Base-by-base conservation (phyloP, 192 early-diverging fungal genomes). In the Gamsiella multidivaricata region DNA sequence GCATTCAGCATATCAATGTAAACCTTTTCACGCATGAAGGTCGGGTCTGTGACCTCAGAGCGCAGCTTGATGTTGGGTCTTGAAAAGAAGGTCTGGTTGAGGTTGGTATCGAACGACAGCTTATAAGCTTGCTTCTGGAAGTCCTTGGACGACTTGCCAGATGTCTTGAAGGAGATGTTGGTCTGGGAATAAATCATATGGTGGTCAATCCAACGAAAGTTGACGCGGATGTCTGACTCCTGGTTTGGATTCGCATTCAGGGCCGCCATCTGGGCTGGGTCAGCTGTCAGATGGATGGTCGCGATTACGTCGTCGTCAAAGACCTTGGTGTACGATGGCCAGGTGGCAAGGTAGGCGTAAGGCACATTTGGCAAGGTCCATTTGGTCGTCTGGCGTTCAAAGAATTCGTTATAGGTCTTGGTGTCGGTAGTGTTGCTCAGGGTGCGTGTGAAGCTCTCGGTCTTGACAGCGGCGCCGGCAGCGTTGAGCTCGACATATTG, bases 91-190 rank as follows among this genome's bases (percentile, higher is more conserved):
- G 55, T 65, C n/a, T 79, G 80, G 70, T 67, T 63, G 7, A 52
- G 69, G 17, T 65, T 59, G n/a, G 76, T 74, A 43, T 71, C 70
- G 39, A 81, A 75, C 2, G 61, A 64, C 45, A 84, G 61, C 59
- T 81, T 70, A 69, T 71, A 84, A 23, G 82, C 70, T 47, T 81
- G 79, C 55, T 84, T 84, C 11, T 80, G 51, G 26, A 69, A 79
- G 2, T 73, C 80, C 41, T 80, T 81, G 31, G 83, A 82, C 10
- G 78, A 80, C 51, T 85, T 81, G 32, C 83, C 83, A 28, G 81
- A 82, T 32, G 70, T 82, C 46, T 64, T 46, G 36, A 85, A 45
- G 34, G 81, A 70, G 39, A 73, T 79, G 68, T 70, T 80, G 46
- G 54, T 46, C 34, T 78, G 81, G 23, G 75, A 49, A 54, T 78